These are phyloP conservation scores for Mycena vulgaris DNA, from an alignment of 768 basidiomycete genomes.

Conservation along the genomic window DNA sequence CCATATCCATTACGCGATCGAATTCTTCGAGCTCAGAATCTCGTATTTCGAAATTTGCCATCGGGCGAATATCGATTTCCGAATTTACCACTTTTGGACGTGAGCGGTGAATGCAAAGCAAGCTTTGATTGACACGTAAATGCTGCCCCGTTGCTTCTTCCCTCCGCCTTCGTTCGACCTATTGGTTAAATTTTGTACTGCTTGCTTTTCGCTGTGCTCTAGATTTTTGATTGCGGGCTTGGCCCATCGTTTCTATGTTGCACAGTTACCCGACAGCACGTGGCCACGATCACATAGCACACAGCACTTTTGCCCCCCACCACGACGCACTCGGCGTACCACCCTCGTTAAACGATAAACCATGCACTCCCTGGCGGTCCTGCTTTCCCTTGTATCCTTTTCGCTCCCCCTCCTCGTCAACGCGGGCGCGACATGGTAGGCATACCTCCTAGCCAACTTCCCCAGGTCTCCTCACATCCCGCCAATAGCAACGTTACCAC, in stretches of 20 bases:
- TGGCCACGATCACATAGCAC: constrained; percentile 15
- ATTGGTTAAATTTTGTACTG: too few relatives aligned
- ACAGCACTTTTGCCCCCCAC: constrained; percentile 8
- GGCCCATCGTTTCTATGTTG: background rate
- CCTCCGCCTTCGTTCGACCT: background rate
- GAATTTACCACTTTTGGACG: constrained; percentile 25
- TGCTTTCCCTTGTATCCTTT: constrained; percentile 36
- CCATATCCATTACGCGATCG: too few relatives aligned
- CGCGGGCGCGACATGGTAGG: constrained; percentile 37
- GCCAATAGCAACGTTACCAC: constrained; percentile 58
- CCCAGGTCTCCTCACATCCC: constrained; percentile 7
- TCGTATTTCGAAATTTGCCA: background rate
- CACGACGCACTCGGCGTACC: constrained; percentile 39
- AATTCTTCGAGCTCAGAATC: background rate
- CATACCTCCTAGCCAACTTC: background rate
- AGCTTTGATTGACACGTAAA: constrained; percentile 15
- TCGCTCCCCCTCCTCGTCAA: constrained; percentile 36
- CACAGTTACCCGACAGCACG: constrained; percentile 19
- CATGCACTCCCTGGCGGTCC: constrained; percentile 41
- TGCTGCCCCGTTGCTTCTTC: background rate
- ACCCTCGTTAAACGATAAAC: constrained; percentile 30
- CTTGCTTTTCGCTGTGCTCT: background rate
- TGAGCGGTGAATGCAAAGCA: constrained; percentile 8
- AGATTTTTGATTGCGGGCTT: constrained; percentile 12
- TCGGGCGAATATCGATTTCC: background rate